Percentiles rank a stretch among this genome's conserved stretches.
Conservation (phyloP, 2,329 filamentous ascomycete species). For the Venturia asperata region DNA sequence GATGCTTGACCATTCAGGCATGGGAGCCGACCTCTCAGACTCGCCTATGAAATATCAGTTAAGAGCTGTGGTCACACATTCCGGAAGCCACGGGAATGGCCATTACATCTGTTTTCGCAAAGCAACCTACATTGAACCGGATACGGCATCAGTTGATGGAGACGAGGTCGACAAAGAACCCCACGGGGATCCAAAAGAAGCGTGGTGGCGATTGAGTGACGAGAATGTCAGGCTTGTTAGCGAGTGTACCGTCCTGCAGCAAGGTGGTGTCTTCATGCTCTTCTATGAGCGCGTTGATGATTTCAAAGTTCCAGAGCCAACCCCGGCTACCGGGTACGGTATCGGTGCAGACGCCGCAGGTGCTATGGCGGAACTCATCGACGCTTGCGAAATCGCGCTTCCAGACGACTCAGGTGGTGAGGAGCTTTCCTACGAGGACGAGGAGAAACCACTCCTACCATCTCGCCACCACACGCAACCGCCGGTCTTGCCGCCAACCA, state of each 20-base stretch:
- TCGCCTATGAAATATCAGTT: constrained; percentile 57
- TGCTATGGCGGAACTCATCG: background rate
- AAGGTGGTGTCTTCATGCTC: constrained; percentile 89
- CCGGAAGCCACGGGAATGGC: constrained; percentile 85
- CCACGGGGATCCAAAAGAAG: constrained; percentile 34
- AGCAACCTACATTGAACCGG: constrained; percentile 27
- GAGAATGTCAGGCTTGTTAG: constrained; percentile 70
- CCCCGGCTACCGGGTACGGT: background rate
- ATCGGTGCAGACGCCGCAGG: background rate
- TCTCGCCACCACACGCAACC: background rate
- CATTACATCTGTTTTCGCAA: constrained; percentile 91
- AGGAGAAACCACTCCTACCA: background rate
- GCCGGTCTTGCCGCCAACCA: background rate
- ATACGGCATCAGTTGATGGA: constrained; percentile 20
- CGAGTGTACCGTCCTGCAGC: constrained; percentile 64
- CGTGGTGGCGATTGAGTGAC: constrained; percentile 91
- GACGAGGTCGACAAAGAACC: constrained; percentile 27
- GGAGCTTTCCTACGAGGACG: background rate
- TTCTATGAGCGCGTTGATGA: constrained; percentile 63
- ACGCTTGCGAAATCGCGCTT: background rate
- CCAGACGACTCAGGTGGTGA: background rate
- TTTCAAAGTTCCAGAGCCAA: background rate
- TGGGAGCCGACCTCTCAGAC: constrained; percentile 28
- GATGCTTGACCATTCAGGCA: constrained; percentile 54
- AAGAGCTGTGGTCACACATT: constrained; percentile 79